Conservation (phyloP, 371 early-diverging fungal genomes). For the Syncephalastrum sp. region DNA sequence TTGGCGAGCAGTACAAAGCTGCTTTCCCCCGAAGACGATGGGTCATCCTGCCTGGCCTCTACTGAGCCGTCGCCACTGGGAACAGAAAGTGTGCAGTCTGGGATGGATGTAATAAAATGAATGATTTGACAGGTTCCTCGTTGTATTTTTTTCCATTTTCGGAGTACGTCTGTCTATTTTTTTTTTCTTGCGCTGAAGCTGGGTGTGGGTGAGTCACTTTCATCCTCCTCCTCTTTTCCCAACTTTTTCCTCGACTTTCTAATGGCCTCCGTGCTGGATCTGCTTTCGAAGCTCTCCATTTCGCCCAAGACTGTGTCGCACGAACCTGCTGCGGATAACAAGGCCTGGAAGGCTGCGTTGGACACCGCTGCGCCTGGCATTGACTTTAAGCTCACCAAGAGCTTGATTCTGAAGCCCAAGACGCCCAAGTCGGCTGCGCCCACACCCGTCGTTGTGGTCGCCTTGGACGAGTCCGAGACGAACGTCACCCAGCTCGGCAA, state of each 20-base stretch:
- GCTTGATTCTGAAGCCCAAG: constrained; percentile 73
- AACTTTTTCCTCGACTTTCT: not conserved
- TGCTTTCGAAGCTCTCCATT: constrained; percentile 43
- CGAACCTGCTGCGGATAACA: constrained; percentile 51
- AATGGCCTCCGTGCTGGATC: constrained; percentile 40
- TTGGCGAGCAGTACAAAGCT: constrained; percentile 36
- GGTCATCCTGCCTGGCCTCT: constrained; percentile 44
- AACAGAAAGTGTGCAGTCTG: no score
- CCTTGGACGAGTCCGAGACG: constrained; percentile 54
- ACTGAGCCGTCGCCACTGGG: constrained; percentile 19
- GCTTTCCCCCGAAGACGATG: constrained; percentile 36
- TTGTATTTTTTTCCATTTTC: no score
- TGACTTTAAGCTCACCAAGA: constrained; percentile 52
- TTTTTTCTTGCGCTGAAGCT: no score
- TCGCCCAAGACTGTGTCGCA: constrained; percentile 49
- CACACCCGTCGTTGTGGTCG: constrained; percentile 65
- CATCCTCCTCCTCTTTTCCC: not conserved
- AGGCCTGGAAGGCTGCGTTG: constrained; percentile 54
- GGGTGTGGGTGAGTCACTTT: no score
- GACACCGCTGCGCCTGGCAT: constrained; percentile 17
- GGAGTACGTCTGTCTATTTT: no score
- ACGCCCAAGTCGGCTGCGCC: constrained; percentile 63
- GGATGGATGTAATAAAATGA: no score
- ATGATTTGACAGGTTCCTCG: no score
- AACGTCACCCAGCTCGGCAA: constrained; percentile 57